phyloP scores from a whole-genome alignment of 2,329 filamentous ascomycete genomes.

The Cadophora gregata region DNA sequence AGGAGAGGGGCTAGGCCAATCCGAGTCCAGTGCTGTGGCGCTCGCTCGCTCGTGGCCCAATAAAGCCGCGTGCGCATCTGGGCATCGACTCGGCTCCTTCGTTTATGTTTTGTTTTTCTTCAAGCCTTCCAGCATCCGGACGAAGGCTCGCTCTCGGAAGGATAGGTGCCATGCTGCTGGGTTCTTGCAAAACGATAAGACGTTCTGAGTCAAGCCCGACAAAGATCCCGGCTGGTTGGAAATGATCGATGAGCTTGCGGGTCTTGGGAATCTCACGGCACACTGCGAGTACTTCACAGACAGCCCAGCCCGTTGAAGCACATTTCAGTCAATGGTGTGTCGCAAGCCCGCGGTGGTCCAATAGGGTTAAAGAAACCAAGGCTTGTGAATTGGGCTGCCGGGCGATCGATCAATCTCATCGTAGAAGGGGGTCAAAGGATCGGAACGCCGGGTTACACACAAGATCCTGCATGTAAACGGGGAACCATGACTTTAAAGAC shows the following conservation, averaged over 20 bases:
- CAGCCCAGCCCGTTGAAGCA: no score
- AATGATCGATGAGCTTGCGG: no score
- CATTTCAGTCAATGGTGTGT: neutral
- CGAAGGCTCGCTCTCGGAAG: no score
- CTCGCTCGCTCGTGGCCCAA: neutral
- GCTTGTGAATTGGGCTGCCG: neutral
- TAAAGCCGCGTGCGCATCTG: neutral
- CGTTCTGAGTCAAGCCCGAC: neutral
- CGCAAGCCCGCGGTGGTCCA: neutral
- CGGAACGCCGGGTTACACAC: neutral
- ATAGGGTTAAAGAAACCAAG: neutral
- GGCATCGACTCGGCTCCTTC: neutral
- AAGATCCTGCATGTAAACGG: neutral
- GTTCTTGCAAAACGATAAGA: neutral
- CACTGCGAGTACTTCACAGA: no score
- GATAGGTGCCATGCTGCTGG: neutral
- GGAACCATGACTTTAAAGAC: no score
- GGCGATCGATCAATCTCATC: neutral
- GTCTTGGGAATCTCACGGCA: neutral
- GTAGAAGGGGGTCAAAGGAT: neutral
- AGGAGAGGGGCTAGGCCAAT: neutral
- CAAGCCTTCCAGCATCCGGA: neutral
- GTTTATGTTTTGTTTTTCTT: constrained; percentile 6
- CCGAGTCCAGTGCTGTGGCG: neutral
- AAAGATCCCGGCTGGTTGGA: neutral